phyloP scores from a whole-genome alignment of 2,329 filamentous ascomycete genomes.

The Aspergillus versicolor region DNA sequence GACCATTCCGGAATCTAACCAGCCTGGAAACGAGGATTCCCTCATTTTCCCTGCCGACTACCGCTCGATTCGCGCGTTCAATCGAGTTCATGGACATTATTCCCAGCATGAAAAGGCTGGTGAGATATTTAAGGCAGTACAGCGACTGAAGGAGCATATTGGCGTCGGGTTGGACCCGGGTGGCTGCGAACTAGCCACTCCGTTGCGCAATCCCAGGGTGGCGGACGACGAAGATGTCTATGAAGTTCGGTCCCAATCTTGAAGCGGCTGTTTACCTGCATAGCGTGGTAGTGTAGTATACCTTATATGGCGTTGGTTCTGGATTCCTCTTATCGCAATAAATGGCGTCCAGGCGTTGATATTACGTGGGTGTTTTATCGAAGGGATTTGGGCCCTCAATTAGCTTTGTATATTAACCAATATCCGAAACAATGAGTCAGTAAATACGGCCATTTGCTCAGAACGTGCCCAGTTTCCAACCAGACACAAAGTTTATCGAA shows the following conservation, averaged over 20 bases:
- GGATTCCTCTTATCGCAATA: not conserved
- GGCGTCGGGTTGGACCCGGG: slow-evolving; percentile 55
- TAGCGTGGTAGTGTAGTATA: not conserved
- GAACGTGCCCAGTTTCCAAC: not conserved
- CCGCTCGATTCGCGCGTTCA: slow-evolving; percentile 39
- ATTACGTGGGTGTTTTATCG: not conserved
- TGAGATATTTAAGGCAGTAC: slow-evolving; percentile 46
- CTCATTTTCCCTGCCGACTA: slow-evolving; percentile 39
- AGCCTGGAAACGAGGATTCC: slow-evolving; percentile 26
- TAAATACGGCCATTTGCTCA: not conserved
- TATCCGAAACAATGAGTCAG: not conserved
- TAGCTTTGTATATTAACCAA: not conserved
- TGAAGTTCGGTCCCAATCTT: slow-evolving; percentile 18
- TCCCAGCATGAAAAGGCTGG: slow-evolving; percentile 48
- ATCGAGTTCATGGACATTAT: slow-evolving; percentile 43
- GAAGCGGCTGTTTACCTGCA: not conserved
- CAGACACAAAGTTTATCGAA: not conserved
- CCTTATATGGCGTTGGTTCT: not conserved
- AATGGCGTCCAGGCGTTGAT: not conserved
- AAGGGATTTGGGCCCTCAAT: not conserved
- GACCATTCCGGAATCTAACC: slow-evolving; percentile 46
- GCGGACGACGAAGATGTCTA: slow-evolving; percentile 52
- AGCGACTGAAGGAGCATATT: slow-evolving; percentile 50
- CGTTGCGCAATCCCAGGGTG: slow-evolving; percentile 50
- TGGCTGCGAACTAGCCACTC: slow-evolving; percentile 54